Conservation (phyloP, 1,284 basidiomycete genomes). For the Inonotus obliquus region DNA sequence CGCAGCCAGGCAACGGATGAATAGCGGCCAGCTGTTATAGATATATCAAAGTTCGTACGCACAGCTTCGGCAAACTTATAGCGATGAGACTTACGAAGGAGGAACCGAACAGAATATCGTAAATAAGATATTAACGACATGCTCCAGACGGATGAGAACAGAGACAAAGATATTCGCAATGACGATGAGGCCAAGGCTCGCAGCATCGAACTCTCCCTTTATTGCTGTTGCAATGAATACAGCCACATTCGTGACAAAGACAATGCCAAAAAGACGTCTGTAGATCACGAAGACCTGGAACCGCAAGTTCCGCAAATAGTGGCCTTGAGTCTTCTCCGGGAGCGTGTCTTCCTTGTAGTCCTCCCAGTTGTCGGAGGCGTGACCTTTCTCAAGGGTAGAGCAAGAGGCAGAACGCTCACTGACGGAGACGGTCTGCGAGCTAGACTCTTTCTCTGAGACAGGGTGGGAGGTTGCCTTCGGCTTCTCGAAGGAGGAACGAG, state of each 20-base stretch:
- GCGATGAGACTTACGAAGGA: conserved; percentile 31
- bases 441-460: not conserved
- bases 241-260: conserved; percentile 24
- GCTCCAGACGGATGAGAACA: conserved; percentile 34
- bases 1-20: conserved; percentile 45
- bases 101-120: conserved; percentile 30
- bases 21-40: conserved; percentile 44
- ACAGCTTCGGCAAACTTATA: conserved; percentile 24
- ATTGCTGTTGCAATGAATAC: conserved; percentile 22
- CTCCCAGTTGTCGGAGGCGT: conserved; percentile 21
- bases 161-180: conserved; percentile 34
- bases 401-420: not conserved
- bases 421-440: not conserved
- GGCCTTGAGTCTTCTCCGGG: conserved; percentile 23
- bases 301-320: conserved; percentile 23
- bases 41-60: not conserved
- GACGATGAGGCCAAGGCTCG: conserved; percentile 30
- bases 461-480: not conserved
- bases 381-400: not conserved
- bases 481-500: not conserved
- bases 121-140: conserved; percentile 34
- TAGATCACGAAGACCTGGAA: conserved; percentile 24
- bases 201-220: conserved; percentile 18
- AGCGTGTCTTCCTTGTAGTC: conserved; percentile 23
- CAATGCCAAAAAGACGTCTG: conserved; percentile 23